Percentiles rank a stretch among this genome's conserved stretches.
Conservation (phyloP, 495 filamentous ascomycete species). For the Daldinia childiae region DNA sequence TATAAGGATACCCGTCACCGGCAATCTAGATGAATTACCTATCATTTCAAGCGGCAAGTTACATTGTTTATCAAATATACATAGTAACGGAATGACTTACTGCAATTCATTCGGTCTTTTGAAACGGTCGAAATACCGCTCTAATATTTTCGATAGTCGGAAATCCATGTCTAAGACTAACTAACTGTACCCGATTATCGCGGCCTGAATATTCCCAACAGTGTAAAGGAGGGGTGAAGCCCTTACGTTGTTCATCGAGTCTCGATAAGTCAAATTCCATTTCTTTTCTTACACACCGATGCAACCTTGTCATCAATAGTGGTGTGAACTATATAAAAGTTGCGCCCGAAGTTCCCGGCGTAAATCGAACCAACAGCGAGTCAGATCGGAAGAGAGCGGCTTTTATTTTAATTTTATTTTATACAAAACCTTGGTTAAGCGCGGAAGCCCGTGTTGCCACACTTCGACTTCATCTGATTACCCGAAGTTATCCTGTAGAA, state of each 20-base stretch:
- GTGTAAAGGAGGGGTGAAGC: not conserved
- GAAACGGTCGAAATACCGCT: not conserved
- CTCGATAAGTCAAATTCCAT: not conserved
- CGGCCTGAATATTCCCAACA: not conserved
- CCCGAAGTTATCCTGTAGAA: not conserved
- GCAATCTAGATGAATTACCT: too few species aligned
- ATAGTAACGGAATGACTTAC: not conserved
- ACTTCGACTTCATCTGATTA: too few species aligned
- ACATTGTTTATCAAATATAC: not conserved
- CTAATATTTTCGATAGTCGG: not conserved
- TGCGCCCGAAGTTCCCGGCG: not conserved
- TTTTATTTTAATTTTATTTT: not conserved
- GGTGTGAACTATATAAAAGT: not conserved
- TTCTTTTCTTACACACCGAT: not conserved
- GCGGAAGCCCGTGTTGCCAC: not conserved
- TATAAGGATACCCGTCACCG: too few species aligned
- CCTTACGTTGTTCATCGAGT: not conserved
- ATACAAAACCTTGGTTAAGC: not conserved
- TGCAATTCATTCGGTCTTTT: not conserved
- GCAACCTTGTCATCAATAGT: not conserved
- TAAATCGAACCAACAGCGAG: not conserved
- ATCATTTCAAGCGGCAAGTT: not conserved
- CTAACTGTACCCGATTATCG: not conserved
- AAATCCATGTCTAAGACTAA: not conserved
- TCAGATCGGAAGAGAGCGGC: not conserved